Percentiles rank a stretch among this genome's conserved stretches.
Conservation (phyloP, 768 basidiomycete genomes). For the Ephemerocybe angulata region DNA sequence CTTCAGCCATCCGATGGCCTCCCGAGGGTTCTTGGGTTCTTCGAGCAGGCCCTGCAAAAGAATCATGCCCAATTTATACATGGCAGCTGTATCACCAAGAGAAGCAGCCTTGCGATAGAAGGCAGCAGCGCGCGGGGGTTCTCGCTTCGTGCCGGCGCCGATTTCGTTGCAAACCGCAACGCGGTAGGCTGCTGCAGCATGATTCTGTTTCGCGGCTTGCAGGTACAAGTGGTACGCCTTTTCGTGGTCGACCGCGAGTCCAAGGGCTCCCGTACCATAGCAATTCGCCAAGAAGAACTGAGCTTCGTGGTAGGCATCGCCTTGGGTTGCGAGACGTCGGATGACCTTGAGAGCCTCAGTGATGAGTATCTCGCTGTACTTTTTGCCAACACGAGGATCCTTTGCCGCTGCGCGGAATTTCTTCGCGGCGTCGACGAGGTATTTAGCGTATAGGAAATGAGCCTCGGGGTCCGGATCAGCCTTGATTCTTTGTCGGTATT, state of each 20-base stretch:
- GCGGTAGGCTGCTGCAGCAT: conserved; percentile 90
- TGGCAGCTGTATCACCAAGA: conserved; percentile 93
- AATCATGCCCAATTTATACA: conserved; percentile 99
- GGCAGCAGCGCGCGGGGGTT: conserved; percentile 83
- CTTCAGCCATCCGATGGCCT: conserved; percentile 92
- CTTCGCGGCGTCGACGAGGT: conserved; percentile 96
- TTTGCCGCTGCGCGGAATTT: conserved; percentile 72
- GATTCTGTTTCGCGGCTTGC: conserved; percentile 96
- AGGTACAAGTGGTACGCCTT: conserved; percentile 96
- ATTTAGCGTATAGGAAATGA: conserved; percentile 97
- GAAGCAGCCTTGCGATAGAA: conserved; percentile 98
- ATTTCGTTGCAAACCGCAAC: conserved; percentile 99
- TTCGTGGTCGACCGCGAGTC: conserved; percentile 96
- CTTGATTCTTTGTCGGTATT: conserved; percentile 96
- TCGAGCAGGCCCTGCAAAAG: conserved; percentile 80
- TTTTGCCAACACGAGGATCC: conserved; percentile 81
- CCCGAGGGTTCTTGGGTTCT: conserved; percentile 81
- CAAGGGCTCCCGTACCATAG: conserved; percentile 91
- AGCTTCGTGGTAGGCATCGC: conserved; percentile 89
- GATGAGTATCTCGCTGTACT: conserved; percentile 85
- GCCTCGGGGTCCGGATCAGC: conserved; percentile 97
- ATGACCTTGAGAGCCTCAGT: conserved; percentile 89
- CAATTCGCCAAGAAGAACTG: conserved; percentile 99
- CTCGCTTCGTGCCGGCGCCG: conserved; percentile 90
- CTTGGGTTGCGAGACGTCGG: conserved; percentile 88